Evolutionary conservation across 164 flowering plant genomes (phyloP).

Genomic region (Annona cherimola): DNA sequence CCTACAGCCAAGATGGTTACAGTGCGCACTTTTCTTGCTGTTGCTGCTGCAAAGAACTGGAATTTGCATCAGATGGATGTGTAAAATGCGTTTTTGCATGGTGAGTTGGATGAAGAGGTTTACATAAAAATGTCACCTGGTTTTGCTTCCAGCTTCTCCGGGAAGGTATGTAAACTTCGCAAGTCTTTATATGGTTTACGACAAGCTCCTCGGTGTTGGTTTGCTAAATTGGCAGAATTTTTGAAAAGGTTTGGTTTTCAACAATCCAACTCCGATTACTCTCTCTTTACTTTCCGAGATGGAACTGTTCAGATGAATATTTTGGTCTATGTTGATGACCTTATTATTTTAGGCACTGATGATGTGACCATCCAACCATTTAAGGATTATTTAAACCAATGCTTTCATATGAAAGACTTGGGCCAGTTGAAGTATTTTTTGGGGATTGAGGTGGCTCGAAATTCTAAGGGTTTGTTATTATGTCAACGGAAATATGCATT

Average conservation of each 20-base stretch:
- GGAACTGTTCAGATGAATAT: not conserved
- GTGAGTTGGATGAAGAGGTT: not conserved
- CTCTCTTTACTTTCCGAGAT: too few species aligned
- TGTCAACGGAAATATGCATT: too few species aligned
- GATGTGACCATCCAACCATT: too few species aligned
- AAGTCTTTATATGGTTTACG: not conserved
- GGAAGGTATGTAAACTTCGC: not conserved
- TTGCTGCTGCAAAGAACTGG: not conserved
- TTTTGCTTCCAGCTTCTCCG: not conserved
- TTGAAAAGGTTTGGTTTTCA: not conserved
- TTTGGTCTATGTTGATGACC: not conserved
- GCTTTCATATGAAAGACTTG: too few species aligned
- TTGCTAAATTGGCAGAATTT: not conserved
- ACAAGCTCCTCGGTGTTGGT: not conserved
- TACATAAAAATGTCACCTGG: not conserved
- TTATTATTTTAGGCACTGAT: not conserved
- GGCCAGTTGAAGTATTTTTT: too few species aligned
- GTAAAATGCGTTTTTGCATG: not conserved
- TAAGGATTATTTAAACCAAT: too few species aligned
- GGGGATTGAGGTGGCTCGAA: too few species aligned
- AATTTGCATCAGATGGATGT: not conserved
- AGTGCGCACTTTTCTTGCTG: not conserved
- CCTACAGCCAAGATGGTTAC: too few species aligned
- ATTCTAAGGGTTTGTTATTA: too few species aligned
- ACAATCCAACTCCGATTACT: not conserved